Evolutionary conservation across 345 rosid species (phyloP).

Genomic region (Lepidium africanum): DNA sequence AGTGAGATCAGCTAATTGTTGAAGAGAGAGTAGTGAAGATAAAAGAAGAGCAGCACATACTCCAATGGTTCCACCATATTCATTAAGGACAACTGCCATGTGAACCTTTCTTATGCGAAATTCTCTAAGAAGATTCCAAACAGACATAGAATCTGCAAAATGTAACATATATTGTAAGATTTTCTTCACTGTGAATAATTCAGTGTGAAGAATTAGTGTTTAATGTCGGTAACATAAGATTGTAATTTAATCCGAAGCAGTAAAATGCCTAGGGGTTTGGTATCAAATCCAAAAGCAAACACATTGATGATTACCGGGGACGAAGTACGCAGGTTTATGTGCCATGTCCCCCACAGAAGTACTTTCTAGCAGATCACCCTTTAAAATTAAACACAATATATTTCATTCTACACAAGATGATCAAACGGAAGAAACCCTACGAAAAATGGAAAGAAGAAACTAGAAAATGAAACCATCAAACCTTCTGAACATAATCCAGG

Average conservation of each 20-base stretch:
- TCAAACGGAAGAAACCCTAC: conserved; percentile 25
- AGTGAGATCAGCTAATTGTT: neutral
- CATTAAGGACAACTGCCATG: conserved; percentile 98
- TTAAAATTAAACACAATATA: conserved; percentile 58
- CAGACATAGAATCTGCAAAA: conserved; percentile 95
- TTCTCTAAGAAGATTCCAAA: conserved; percentile 99
- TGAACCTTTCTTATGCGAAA: conserved; percentile 97
- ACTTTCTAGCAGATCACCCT: conserved; percentile 88
- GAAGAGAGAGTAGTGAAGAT: conserved; percentile 7
- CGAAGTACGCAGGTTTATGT: conserved; percentile 96
- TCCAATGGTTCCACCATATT: conserved; percentile 97
- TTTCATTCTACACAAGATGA: conserved; percentile 39
- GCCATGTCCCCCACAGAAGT: conserved; percentile 88
- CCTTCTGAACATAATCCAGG: conserved; percentile 90
- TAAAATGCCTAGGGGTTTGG: neutral
- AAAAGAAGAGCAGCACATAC: conserved; percentile 41
- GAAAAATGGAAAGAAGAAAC: neutral
- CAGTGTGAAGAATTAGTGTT: neutral
- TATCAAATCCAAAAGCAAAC: neutral
- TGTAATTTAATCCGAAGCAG: neutral
- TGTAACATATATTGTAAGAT: neutral
- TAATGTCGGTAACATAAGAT: neutral
- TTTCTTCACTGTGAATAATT: neutral
- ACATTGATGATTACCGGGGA: conserved; percentile 61
- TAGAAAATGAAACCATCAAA: conserved; percentile 27